These are phyloP conservation scores for Cryptosporidium viatorum DNA, from an alignment of 169 alveolate species.

Conservation along the genomic window DNA sequence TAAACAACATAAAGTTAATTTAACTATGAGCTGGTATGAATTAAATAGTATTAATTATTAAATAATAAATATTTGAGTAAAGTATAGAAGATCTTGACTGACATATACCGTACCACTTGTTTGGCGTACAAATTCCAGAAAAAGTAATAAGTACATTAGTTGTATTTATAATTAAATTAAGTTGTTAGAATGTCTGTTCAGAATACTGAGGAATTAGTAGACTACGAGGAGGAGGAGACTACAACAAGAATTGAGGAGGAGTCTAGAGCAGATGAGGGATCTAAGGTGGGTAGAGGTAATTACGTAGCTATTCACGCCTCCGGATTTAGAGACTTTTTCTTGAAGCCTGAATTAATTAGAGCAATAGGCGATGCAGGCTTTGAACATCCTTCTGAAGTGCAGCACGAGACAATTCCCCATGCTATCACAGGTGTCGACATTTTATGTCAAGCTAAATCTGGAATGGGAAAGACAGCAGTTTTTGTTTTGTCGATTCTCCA, in stretches of 20 bases:
- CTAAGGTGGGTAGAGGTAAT: slow-evolving; percentile 88
- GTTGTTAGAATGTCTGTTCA: slow-evolving; percentile 35
- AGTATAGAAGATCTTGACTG: slow-evolving; percentile 6
- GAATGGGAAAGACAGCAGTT: slow-evolving; percentile 99
- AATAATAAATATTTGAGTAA: background rate
- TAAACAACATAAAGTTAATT: background rate
- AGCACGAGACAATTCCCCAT: slow-evolving; percentile 98
- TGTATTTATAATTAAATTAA: slow-evolving; percentile 3
- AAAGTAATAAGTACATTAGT: background rate
- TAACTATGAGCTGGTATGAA: too few relatives aligned
- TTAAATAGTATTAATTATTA: background rate
- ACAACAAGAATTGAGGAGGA: slow-evolving; percentile 59
- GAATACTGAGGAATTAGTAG: slow-evolving; percentile 71
- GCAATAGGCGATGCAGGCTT: slow-evolving; percentile 98
- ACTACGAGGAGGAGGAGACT: slow-evolving; percentile 76
- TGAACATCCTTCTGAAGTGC: slow-evolving; percentile 99
- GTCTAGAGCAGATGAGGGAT: slow-evolving; percentile 55
- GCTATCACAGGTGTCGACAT: slow-evolving; percentile 98
- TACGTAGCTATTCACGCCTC: slow-evolving; percentile 92
- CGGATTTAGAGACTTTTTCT: slow-evolving; percentile 95
- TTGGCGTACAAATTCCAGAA: background rate
- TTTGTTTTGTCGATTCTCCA: slow-evolving; percentile 97
- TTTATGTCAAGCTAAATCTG: slow-evolving; percentile 99
- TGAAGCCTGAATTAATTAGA: slow-evolving; percentile 95
- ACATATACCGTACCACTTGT: background rate